Base-by-base conservation (phyloP, 2,329 filamentous ascomycete genomes). In the Colletotrichum coccodes region DNA sequence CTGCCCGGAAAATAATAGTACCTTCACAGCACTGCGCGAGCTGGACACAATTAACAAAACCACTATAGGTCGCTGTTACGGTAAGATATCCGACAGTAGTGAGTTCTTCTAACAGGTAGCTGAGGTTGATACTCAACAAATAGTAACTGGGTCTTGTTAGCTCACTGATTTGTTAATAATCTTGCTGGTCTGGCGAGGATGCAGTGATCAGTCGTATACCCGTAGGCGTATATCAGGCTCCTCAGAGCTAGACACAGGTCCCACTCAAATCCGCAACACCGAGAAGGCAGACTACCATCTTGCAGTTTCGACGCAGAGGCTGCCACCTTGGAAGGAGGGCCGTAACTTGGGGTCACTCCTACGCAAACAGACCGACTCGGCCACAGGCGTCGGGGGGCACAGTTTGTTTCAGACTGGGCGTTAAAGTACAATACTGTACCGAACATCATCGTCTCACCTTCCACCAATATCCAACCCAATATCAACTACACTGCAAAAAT, bases 221-320 rank as follows among this genome's bases (percentile, higher is more conserved):
- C n/a, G n/a, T n/a, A n/a, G n/a, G n/a, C 23, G 86, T 90, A 4
- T 86, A 94, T 65, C 93, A 95, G 76, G 90, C 90, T 18, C 84
- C 95, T 1, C 85, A 87, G 11, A 88, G 87, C 60, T 89, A 89
- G 40, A 91, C 89, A 1, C 81, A 86, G 36, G 82, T 87, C 0
- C 90, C 92, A 0, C 76, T 81, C 7, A 92, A 73, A 89, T 93
- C 32, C 83, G 83, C 18, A 87, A 91, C 63, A 81, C 83, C 1
- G 81, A 85, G 1, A 82, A 81, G 14, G 83, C 89, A 1, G 80
- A 84, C 0, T 95, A 95, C 71, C 83, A 85, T 59, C 75, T 89
- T 23, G 80, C 82, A 47, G 79, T 86, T 0, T 81, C 82, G 1
- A 81, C 79, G 0, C 76, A 75, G 3, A 75, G 79, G 30, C 72